These are phyloP conservation scores for Debaryomyces castellii DNA, from an alignment of 805 yeast species.

Conservation along the genomic window DNA sequence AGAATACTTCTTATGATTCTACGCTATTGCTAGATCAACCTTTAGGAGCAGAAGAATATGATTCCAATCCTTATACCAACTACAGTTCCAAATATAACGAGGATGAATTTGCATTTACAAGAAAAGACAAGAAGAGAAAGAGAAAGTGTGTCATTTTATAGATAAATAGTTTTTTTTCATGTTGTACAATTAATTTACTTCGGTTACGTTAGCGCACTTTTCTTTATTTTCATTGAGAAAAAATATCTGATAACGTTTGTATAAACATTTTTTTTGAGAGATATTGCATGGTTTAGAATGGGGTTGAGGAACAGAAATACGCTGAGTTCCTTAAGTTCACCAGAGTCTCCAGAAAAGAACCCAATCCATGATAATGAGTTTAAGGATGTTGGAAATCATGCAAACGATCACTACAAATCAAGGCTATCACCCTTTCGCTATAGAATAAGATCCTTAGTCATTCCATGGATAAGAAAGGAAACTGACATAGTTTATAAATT, in stretches of 20 bases:
- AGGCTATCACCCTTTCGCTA: constrained; percentile 58
- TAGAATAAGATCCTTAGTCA: constrained; percentile 48
- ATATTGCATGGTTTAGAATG: not conserved
- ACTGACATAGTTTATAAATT: constrained; percentile 55
- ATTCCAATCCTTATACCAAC: constrained; percentile 32
- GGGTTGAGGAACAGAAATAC: not conserved
- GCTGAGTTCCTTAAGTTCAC: not conserved
- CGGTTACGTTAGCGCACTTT: not conserved
- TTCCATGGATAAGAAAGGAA: constrained; percentile 63
- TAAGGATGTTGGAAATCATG: constrained; percentile 73
- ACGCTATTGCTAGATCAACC: constrained; percentile 39
- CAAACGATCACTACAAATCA: constrained; percentile 61
- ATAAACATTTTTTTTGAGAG: not conserved
- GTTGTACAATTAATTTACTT: not conserved
- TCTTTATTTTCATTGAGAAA: not conserved
- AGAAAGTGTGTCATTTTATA: constrained; percentile 36
- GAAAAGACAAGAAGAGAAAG: constrained; percentile 27
- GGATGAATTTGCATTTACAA: constrained; percentile 43
- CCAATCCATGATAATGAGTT: not conserved
- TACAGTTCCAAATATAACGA: constrained; percentile 28
- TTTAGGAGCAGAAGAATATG: constrained; percentile 36
- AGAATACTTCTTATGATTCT: constrained; percentile 36
- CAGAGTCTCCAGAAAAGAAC: not conserved
- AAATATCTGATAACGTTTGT: not conserved
- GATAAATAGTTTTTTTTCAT: constrained; percentile 1